Percentiles rank a stretch among this genome's conserved stretches.
Evolutionary conservation across 345 rosid genomes (phyloP).

Genomic region (Cardamine chenopodiifolia): DNA sequence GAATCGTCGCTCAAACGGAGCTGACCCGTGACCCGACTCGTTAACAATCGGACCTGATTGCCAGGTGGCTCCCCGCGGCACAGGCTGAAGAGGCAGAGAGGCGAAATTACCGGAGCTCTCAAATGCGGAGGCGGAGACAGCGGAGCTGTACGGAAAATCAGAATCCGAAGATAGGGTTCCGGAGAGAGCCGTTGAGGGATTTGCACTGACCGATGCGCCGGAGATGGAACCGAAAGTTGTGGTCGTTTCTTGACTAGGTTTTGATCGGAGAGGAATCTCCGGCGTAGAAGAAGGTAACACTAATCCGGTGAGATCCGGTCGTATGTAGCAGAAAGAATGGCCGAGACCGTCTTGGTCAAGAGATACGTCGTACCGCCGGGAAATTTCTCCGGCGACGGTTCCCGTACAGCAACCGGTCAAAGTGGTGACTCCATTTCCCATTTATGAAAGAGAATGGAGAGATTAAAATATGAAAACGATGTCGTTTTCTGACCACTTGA

Average conservation of each 20-base stretch:
- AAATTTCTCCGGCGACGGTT: conserved; percentile 54
- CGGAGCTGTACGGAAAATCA: conserved; percentile 41
- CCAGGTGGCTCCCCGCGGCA: conserved; percentile 52
- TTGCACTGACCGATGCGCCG: conserved; percentile 95
- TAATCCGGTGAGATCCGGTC: conserved; percentile 51
- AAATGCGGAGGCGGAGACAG: conserved; percentile 65
- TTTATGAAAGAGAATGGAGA: conserved; percentile 14
- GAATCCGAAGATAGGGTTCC: conserved; percentile 24
- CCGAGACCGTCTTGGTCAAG: conserved; percentile 65
- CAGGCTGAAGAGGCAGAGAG: conserved; percentile 87
- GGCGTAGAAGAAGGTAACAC: conserved; percentile 43
- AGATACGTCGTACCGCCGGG: conserved; percentile 60
- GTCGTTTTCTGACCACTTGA: background rate
- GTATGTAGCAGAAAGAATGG: conserved; percentile 83
- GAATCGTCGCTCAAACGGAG: conserved; percentile 52
- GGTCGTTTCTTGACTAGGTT: conserved; percentile 29
- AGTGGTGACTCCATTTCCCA: conserved; percentile 75
- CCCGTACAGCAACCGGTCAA: conserved; percentile 63
- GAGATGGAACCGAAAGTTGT: conserved; percentile 78
- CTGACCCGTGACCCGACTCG: conserved; percentile 48
- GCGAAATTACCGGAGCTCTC: conserved; percentile 89
- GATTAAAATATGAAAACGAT: background rate
- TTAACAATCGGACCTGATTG: conserved; percentile 58
- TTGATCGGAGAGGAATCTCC: conserved; percentile 53
- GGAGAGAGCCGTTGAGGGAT: conserved; percentile 68